A percentile compares a stretch with the other conserved stretches of the same genome.
phyloP scores from a whole-genome alignment of 1,284 basidiomycete genomes.

The Trichosporon sp. region DNA sequence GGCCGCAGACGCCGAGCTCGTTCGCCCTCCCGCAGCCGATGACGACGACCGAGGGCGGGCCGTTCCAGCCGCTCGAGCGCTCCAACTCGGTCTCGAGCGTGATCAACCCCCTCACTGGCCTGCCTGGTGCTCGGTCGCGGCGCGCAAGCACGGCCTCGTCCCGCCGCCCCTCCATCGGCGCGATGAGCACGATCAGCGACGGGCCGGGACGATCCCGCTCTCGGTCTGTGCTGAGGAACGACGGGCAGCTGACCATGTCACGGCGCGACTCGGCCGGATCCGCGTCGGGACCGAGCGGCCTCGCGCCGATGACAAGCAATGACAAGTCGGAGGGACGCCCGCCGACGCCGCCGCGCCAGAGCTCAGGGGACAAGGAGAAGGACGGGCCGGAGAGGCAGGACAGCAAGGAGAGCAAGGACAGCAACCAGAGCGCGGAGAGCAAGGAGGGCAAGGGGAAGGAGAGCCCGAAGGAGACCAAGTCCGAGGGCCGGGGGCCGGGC shows the following conservation, averaged over 20 bases:
- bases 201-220: background rate
- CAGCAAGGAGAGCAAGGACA: too few relatives aligned
- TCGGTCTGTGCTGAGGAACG: slow-evolving; percentile 1
- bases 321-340: background rate
- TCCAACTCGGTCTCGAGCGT: slow-evolving; percentile 17
- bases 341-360: background rate
- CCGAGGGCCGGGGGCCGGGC: background rate
- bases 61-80: background rate
- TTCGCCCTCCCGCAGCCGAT: slow-evolving; percentile 22
- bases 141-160: background rate
- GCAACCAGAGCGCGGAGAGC: too few relatives aligned
- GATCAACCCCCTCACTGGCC: slow-evolving; percentile 43
- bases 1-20: slow-evolving; percentile 40
- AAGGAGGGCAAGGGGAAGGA: slow-evolving; percentile 3
- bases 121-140: slow-evolving; percentile 25
- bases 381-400: background rate
- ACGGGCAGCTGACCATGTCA: background rate
- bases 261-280: slow-evolving; percentile 2
- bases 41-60: slow-evolving; percentile 9
- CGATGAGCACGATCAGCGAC: background rate
- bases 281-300: background rate
- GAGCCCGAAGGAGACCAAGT: background rate
- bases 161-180: background rate
- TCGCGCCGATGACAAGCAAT: background rate
- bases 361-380: background rate